Evolutionary conservation across 1,284 basidiomycete genomes (phyloP), one percentile per base, ranked within the genome.

Genomic region (Cryptococcus maquisensis): DNA sequence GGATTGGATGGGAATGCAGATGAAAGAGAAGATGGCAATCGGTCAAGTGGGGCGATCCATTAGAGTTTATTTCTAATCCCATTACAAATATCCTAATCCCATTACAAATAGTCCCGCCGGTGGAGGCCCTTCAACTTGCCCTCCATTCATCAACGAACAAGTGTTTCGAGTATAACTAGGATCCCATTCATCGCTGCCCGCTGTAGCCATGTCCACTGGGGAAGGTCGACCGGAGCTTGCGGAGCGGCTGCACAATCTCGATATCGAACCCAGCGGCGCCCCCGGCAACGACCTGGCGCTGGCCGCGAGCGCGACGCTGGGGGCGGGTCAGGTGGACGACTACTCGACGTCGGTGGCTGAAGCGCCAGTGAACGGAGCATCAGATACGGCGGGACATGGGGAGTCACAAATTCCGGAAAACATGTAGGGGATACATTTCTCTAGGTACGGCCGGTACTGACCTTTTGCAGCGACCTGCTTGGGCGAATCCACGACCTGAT

Each of bases 401-500:
- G 18, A 21, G 20, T 4, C 46, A 6, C 28, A 32, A 10, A 32
- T 1, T 32, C 28, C 5, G 28, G 10, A 32, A 8, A 10, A 32
- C 10, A 10, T 32, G 28, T 32, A 32, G 1, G 28, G 28, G 10
- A 10, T 32, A 2, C 10, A 6, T 8, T 32, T 8, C 28, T 1
- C 10, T 32, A 10, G 10, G 5, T 2, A 32, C 3, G 28, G 6
- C 28, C 28, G 28, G 10, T 32, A 32, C 28, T 32, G 28, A 32
- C 28, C 28, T 32, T 3, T 32, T 13, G 9, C 35, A 57, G 54
- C 35, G 32, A 43, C 4, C 43, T 55, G 32, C 36, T 49, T 18
- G 51, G 46, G 38, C 49, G 45, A 16, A 54, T 65, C 8, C 59
- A 62, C 28, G 35, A 47, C 15, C 55, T 67, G 16, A 61, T 58